These are phyloP conservation scores for Aspergillus phoenicis DNA, from an alignment of 2,329 filamentous ascomycete genomes.

Conservation along the genomic window DNA sequence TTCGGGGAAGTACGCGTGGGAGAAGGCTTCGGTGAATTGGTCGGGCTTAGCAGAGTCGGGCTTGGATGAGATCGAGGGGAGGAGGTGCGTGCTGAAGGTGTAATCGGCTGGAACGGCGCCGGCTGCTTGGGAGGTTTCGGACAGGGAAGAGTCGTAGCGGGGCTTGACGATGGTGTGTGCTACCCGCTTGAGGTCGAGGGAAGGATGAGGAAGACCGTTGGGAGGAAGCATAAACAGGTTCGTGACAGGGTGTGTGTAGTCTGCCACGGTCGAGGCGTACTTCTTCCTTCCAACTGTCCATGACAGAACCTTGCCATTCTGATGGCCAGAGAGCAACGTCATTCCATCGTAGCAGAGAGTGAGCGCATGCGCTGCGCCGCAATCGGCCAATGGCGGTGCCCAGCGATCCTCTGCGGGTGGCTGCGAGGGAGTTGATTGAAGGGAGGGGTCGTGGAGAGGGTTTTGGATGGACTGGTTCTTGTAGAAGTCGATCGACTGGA, in stretches of 20 bases:
- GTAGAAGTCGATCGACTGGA: conserved; percentile 79
- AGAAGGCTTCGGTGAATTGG: conserved; percentile 42
- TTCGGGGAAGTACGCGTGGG: conserved; percentile 42
- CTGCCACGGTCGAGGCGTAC: conserved; percentile 67
- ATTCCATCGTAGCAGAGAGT: conserved; percentile 81
- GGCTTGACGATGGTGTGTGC: conserved; percentile 74
- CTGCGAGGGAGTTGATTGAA: conserved; percentile 46
- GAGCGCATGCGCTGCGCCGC: conserved; percentile 68
- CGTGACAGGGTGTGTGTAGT: conserved; percentile 78
- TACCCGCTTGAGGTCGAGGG: conserved; percentile 49
- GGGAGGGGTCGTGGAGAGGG: conserved; percentile 36
- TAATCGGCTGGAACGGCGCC: conserved; percentile 48
- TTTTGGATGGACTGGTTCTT: conserved; percentile 49
- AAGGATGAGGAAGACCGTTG: conserved; percentile 47
- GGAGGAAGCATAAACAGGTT: conserved; percentile 76
- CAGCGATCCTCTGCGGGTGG: conserved; percentile 45
- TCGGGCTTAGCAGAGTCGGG: conserved; percentile 13
- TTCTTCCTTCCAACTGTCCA: conserved; percentile 78
- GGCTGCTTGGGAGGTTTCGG: conserved; percentile 35
- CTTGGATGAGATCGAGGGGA: conserved; percentile 21
- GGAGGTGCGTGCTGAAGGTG: conserved; percentile 43
- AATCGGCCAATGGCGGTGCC: conserved; percentile 61
- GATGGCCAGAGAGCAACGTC: conserved; percentile 76
- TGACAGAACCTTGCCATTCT: conserved; percentile 72
- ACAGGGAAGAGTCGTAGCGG: conserved; percentile 46